phyloP scores from a whole-genome alignment of 257 asterid species.

The Penstemon barbatus region DNA sequence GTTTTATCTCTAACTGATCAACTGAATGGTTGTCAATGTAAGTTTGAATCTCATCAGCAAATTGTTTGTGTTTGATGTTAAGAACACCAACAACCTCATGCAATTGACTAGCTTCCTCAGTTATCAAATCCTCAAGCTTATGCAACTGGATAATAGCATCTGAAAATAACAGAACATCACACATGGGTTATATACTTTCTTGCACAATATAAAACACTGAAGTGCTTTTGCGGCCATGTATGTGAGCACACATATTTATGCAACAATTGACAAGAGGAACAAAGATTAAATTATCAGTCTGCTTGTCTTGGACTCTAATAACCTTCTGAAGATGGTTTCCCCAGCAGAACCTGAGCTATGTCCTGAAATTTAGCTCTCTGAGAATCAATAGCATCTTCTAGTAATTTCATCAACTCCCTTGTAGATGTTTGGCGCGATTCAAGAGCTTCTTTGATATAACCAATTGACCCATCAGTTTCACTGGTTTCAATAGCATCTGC shows the following conservation, averaged over 20 bases:
- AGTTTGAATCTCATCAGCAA: conserved; percentile 69
- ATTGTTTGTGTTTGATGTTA: conserved; percentile 65
- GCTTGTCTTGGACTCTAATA: conserved; percentile 31
- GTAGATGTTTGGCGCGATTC: conserved; percentile 69
- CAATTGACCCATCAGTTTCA: conserved; percentile 45
- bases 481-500: conserved; percentile 39
- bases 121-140: conserved; percentile 68
- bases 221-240: not conserved
- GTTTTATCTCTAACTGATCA: conserved; percentile 71
- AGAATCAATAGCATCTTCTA: conserved; percentile 65
- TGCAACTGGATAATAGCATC: conserved; percentile 58
- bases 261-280: conserved; percentile 23
- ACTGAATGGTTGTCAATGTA: conserved; percentile 57
- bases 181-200: conserved; percentile 14
- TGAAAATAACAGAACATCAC: conserved; percentile 36
- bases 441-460: conserved; percentile 60
- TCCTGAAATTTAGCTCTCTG: conserved; percentile 66
- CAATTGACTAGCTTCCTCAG: conserved; percentile 63
- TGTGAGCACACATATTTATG: conserved; percentile 4
- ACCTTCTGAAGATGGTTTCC: conserved; percentile 79
- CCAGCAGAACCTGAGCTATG: conserved; percentile 50
- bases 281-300: conserved; percentile 20
- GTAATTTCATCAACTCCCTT: conserved; percentile 63
- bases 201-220: conserved; percentile 9
- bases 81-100: conserved; percentile 60